These are phyloP conservation scores for Asclepias syriaca DNA, from an alignment of 257 asterid species.

Conservation along the genomic window DNA sequence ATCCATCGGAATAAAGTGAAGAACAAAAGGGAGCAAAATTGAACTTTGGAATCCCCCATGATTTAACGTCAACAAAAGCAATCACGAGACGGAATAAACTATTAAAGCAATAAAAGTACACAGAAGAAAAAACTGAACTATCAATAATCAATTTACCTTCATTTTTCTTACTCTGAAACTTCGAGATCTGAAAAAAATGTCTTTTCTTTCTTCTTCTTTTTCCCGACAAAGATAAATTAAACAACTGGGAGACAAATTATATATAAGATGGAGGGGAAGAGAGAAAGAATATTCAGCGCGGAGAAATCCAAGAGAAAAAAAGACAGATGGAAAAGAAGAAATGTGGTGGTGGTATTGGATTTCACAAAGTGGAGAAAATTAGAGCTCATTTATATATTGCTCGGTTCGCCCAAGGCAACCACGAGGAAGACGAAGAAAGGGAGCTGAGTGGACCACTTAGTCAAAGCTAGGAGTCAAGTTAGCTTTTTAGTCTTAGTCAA, in stretches of 20 bases:
- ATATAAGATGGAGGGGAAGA: not conserved
- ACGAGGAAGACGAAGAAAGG: not conserved
- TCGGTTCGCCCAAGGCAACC: not conserved
- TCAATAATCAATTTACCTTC: slow-evolving; percentile 13
- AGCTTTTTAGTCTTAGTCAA: not conserved
- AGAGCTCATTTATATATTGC: not conserved
- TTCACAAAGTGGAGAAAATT: not conserved
- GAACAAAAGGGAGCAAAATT: not conserved
- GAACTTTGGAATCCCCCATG: not conserved
- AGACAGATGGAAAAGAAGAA: not conserved
- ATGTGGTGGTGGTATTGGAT: not conserved
- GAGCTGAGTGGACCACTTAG: not conserved
- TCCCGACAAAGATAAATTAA: too few species aligned
- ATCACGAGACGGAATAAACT: too few species aligned
- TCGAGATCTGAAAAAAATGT: not conserved
- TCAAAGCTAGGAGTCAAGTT: not conserved
- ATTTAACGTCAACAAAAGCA: not conserved
- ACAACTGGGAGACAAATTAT: not conserved
- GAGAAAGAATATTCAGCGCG: not conserved
- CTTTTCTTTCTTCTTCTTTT: not conserved
- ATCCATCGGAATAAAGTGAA: not conserved
- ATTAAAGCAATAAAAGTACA: not conserved
- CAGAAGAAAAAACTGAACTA: not conserved
- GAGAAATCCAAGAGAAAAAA: slow-evolving; percentile 1
- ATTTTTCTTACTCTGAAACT: slow-evolving; percentile 1